Percentiles rank a stretch among this genome's conserved stretches.
phyloP scores from a whole-genome alignment of 352 stramenopile species.

The Peronospora farinosa region DNA sequence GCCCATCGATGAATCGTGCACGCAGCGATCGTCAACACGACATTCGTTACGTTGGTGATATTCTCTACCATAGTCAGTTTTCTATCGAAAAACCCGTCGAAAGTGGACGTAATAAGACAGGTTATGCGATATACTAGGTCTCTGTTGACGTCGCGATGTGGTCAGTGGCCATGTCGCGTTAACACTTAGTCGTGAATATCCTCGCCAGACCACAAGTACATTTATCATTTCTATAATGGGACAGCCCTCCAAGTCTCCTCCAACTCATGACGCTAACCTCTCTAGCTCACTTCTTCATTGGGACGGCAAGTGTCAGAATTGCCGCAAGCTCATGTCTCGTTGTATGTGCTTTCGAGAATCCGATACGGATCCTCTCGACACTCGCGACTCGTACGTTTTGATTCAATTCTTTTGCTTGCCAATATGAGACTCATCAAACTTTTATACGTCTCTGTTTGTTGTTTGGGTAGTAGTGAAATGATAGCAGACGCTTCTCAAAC shows the following conservation, averaged over 20 bases:
- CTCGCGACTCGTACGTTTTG: constrained; percentile 20
- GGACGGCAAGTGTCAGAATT: constrained; percentile 40
- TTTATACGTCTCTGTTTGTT: constrained; percentile 5
- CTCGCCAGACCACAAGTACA: too few species aligned
- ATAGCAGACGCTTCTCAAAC: constrained; percentile 17
- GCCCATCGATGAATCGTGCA: too few species aligned
- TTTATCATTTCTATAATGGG: constrained; percentile 8
- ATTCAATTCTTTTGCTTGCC: neutral
- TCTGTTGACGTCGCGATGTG: too few species aligned
- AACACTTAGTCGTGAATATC: constrained; percentile 15
- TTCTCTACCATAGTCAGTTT: neutral
- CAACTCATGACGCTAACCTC: neutral
- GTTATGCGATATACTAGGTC: constrained; percentile 3
- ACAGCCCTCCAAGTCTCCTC: constrained; percentile 4
- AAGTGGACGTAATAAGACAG: neutral
- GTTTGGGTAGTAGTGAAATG: constrained; percentile 8
- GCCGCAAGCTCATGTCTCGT: constrained; percentile 39
- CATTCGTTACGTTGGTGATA: neutral
- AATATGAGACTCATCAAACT: constrained; percentile 1
- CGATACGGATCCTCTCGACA: constrained; percentile 13
- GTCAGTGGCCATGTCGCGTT: too few species aligned
- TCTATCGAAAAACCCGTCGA: too few species aligned
- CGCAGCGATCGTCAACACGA: neutral
- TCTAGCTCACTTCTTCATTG: constrained; percentile 21
- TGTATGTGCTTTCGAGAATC: constrained; percentile 33